These are phyloP conservation scores for Oryza brachyantha DNA, from an alignment of 176 grass and related monocot species.

Conservation along the genomic window DNA sequence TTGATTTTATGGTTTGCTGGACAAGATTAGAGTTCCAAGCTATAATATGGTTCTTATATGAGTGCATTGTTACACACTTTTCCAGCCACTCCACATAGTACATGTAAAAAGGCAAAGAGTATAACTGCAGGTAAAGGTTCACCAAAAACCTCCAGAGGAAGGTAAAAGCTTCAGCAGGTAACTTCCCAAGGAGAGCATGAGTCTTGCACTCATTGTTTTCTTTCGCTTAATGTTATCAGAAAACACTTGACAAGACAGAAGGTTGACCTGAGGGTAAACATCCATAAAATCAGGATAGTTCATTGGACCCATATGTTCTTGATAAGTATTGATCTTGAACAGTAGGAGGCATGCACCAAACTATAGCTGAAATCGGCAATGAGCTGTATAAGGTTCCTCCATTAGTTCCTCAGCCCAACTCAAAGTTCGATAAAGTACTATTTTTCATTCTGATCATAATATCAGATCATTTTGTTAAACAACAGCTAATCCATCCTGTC, in stretches of 20 bases:
- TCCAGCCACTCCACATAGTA: constrained; percentile 33
- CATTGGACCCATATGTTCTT: constrained; percentile 16
- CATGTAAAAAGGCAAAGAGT: constrained; percentile 29
- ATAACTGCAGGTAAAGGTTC: constrained; percentile 32
- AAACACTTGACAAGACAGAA: constrained; percentile 16
- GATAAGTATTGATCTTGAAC: constrained; percentile 22
- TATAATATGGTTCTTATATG: constrained; percentile 32
- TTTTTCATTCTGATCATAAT: constrained; percentile 11
- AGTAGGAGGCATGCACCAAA: constrained; percentile 20
- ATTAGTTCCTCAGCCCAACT: constrained; percentile 15
- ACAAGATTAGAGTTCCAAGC: constrained; percentile 13
- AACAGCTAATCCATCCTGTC: constrained; percentile 14
- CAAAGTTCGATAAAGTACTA: constrained; percentile 23
- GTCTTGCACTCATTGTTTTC: constrained; percentile 4
- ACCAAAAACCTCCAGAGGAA: constrained; percentile 25
- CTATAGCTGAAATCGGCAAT: constrained; percentile 32
- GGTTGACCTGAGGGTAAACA: constrained; percentile 9
- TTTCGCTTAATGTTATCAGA: background rate
- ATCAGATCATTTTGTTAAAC: constrained; percentile 29
- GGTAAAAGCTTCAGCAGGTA: constrained; percentile 14
- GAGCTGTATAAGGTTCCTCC: constrained; percentile 23
- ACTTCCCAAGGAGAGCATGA: constrained; percentile 24
- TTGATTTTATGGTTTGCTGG: background rate
- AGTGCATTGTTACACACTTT: constrained; percentile 22
- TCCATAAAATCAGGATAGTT: constrained; percentile 32